Evolutionary conservation across 78 protist species (phyloP).

Genomic region (Anaeramoeba flamelloides): DNA sequence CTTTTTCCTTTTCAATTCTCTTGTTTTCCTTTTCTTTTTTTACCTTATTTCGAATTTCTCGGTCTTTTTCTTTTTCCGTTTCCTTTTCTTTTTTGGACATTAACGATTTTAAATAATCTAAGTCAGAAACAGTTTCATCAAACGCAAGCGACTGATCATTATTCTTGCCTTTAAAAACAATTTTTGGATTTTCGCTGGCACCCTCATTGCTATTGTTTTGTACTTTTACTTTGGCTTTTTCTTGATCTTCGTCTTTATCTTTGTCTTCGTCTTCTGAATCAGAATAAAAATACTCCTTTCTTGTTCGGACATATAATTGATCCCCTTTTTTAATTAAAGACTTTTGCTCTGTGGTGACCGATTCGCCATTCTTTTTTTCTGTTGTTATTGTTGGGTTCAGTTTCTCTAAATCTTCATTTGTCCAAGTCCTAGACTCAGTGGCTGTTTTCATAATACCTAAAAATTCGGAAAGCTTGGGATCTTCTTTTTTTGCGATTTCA

Average conservation of each 20-base stretch:
- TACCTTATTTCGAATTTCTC: background rate
- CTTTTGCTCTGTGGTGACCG: background rate
- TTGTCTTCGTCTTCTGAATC: background rate
- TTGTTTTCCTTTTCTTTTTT: slow-evolving; percentile 7
- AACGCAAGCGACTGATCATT: background rate
- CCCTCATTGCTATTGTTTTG: background rate
- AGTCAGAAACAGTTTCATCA: background rate
- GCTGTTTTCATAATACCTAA: background rate
- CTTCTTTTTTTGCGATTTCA: background rate
- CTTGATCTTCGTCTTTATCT: background rate
- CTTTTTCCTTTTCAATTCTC: background rate
- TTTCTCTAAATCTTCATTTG: background rate
- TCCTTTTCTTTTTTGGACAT: slow-evolving; percentile 10
- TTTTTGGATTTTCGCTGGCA: background rate
- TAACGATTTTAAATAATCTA: background rate
- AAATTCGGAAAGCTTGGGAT: background rate
- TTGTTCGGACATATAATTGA: background rate
- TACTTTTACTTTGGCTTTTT: background rate
- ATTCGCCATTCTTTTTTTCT: background rate
- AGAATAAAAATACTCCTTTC: background rate
- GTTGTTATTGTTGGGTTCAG: background rate
- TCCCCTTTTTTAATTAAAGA: background rate
- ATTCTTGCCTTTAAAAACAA: too few species aligned
- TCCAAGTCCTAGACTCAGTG: background rate
- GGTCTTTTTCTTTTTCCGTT: background rate